phyloP scores from a whole-genome alignment of 805 yeast genomes.

The Torulaspora gathmanii region DNA sequence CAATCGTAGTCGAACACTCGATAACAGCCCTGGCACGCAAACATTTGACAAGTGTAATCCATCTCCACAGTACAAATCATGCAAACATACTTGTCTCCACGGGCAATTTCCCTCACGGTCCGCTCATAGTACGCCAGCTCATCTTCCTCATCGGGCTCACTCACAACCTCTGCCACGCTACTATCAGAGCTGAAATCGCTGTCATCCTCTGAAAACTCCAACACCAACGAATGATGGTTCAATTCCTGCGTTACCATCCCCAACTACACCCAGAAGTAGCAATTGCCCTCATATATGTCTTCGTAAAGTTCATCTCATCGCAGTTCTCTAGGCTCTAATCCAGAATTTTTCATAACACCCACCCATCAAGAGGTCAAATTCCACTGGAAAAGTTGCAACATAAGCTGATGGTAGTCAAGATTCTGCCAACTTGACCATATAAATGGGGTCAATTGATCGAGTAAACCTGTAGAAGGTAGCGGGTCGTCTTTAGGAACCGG shows the following conservation, averaged over 20 bases:
- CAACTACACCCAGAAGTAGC: background rate
- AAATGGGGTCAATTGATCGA: conserved; percentile 1
- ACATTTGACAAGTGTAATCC: conserved; percentile 57
- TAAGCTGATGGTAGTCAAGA: conserved; percentile 3
- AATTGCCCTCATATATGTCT: background rate
- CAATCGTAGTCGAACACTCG: conserved; percentile 85
- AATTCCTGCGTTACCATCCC: conserved; percentile 1
- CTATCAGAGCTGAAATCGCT: conserved; percentile 9
- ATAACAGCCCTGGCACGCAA: conserved; percentile 75
- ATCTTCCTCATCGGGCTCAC: conserved; percentile 6
- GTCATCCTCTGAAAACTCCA: conserved; percentile 16
- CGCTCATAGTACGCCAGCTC: conserved; percentile 32
- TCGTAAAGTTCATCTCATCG: conserved; percentile 4
- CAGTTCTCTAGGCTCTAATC: background rate
- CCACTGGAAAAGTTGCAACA: conserved; percentile 10
- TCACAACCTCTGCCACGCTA: background rate
- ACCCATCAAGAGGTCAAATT: conserved; percentile 4
- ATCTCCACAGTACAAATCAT: conserved; percentile 84
- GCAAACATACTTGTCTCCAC: conserved; percentile 69
- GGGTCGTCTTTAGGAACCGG: background rate
- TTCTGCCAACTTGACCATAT: background rate
- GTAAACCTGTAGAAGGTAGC: too few species aligned
- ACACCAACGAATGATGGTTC: conserved; percentile 6
- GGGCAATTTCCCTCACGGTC: conserved; percentile 31
- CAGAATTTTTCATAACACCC: conserved; percentile 10